phyloP scores from a whole-genome alignment of 2,329 filamentous ascomycete species.

The Harringtonia aguacate region DNA sequence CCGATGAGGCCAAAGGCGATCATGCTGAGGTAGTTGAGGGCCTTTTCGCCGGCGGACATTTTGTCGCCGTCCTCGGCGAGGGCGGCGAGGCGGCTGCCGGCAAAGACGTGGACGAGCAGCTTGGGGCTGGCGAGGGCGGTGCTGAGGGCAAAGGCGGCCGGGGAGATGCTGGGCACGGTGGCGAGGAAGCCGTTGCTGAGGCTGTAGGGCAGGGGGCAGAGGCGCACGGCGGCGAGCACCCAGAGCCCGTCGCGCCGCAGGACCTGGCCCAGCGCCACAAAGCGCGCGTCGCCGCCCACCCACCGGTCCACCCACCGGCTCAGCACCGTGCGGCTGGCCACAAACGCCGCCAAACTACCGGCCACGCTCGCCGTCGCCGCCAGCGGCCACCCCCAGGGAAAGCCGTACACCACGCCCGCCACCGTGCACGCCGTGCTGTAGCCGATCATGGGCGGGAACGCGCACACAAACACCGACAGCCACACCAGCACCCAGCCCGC shows the following conservation, averaged over 20 bases:
- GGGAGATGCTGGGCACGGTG: slow-evolving; percentile 81
- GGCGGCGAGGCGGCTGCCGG: slow-evolving; percentile 71
- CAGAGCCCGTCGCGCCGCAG: slow-evolving; percentile 84
- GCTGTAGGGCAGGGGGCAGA: slow-evolving; percentile 88
- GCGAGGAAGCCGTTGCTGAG: slow-evolving; percentile 89
- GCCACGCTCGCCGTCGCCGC: slow-evolving; percentile 67
- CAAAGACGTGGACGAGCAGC: slow-evolving; percentile 83
- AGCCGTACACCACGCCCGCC: slow-evolving; percentile 44
- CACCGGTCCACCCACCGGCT: slow-evolving; percentile 68
- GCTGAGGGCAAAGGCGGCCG: slow-evolving; percentile 65
- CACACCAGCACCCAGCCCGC: slow-evolving; percentile 70
- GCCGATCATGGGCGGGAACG: slow-evolving; percentile 79
- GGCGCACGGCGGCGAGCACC: slow-evolving; percentile 79
- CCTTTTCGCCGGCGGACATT: slow-evolving; percentile 70
- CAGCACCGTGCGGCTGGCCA: slow-evolving; percentile 69
- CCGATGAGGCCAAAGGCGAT: slow-evolving; percentile 61
- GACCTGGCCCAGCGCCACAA: slow-evolving; percentile 78
- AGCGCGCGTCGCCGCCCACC: slow-evolving; percentile 74
- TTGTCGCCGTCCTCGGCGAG: slow-evolving; percentile 75
- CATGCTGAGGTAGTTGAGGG: slow-evolving; percentile 78
- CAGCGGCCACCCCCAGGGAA: slow-evolving; percentile 65
- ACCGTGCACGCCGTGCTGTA: slow-evolving; percentile 62
- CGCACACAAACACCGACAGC: slow-evolving; percentile 61
- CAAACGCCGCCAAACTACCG: slow-evolving; percentile 70
- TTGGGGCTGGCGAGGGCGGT: slow-evolving; percentile 79